Base-by-base conservation (phyloP, 805 yeast genomes). In the Tetrapisispora pingtungensis region DNA sequence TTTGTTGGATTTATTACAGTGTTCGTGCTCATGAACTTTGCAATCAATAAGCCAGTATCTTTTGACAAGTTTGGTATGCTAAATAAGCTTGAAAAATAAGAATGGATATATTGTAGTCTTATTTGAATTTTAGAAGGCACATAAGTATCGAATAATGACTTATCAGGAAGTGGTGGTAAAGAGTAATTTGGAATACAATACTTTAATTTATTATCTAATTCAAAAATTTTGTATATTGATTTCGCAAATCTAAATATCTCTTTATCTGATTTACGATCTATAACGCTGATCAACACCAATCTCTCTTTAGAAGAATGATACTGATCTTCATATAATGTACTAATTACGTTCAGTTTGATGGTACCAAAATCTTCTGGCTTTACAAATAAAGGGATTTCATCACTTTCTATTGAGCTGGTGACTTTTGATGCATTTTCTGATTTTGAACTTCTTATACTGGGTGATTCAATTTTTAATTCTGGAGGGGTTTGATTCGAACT, bases 241-340 rank as follows among this genome's bases (percentile, higher is more conserved):
- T 87, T 87, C 35, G 78, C 68, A 43, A 86, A 77, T 52, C 79
- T 72, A 82, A 95, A 89, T 69, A 84, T 74, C 53, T 80, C 86
- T 48, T 78, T 78, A 33, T 70, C 67, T 2, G 80, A 64, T 20
- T 71, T 77, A 30, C 79, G 72, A 51, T 84, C 90, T 38, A 73
- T 66, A 4, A 84, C 77, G 15, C 81, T 72, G 43, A 89, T 71
- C 1, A 83, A 69, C 19, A 84, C 70, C 26, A 65, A 64, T 15
- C 83, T 80, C 35, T 81, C 87, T 33, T 77, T 83, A 0, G 67
- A 52, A 49, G 71, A 71, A 33, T 69, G 50, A 33, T 61, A 68
- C n/a, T 60, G 57, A 3, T 66, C 64, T 15, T 53, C 49, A 26
- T 62, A 63, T 17, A 78, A 61, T 0, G 81, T 75, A 49, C 80